Evolutionary conservation across 208 protist genomes (phyloP).

Genomic region (Leishmania braziliensis): DNA sequence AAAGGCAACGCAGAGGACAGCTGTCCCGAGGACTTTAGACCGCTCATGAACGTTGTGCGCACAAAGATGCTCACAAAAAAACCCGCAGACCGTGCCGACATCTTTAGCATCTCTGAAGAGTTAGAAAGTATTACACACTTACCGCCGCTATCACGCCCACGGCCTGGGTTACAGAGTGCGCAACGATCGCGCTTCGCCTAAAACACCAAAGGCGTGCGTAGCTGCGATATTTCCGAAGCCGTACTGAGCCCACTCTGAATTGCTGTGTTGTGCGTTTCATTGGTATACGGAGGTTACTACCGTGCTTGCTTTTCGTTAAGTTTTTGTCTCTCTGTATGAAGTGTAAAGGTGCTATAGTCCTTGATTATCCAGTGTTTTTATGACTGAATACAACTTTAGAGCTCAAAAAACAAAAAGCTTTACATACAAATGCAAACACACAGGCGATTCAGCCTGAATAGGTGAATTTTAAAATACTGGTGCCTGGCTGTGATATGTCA

Average conservation of each 20-base stretch:
- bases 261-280: not conserved
- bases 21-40: constrained; percentile 41
- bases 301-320: not conserved
- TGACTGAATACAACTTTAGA: not conserved
- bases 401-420: not conserved
- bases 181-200: constrained; percentile 52
- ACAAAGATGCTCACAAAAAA: constrained; percentile 65
- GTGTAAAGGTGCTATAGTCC: not conserved
- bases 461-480: not conserved
- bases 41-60: constrained; percentile 56
- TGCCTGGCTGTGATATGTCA: not conserved
- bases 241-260: too few relatives aligned
- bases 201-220: not conserved
- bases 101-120: constrained; percentile 59
- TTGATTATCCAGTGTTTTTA: not conserved
- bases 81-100: constrained; percentile 52
- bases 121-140: constrained; percentile 44
- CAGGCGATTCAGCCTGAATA: not conserved
- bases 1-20: constrained; percentile 20
- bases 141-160: constrained; percentile 31
- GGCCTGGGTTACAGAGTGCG: constrained; percentile 44
- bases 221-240: not conserved
- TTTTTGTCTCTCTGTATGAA: not conserved
- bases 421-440: not conserved
- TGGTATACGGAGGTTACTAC: not conserved